phyloP scores from a whole-genome alignment of 1,139 yeast species.

The Scheffersomyces illinoinensis region DNA sequence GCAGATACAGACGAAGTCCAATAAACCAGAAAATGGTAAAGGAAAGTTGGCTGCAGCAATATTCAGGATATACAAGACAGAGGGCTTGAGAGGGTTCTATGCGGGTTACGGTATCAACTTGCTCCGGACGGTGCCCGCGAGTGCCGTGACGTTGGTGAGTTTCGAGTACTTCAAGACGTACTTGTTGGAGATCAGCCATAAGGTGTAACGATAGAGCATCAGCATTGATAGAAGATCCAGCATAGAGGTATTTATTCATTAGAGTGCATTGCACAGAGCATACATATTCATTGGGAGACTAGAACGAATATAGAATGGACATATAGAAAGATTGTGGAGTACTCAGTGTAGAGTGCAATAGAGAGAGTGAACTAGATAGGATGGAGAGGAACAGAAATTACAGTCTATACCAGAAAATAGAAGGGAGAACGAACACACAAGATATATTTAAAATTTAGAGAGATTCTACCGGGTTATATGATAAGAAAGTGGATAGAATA shows the following conservation, averaged over 20 bases:
- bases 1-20: conserved; percentile 53
- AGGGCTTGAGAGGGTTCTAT: conserved; percentile 83
- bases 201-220: conserved; percentile 3
- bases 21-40: conserved; percentile 9
- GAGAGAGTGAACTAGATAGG: not conserved
- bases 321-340: not conserved
- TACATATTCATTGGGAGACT: not conserved
- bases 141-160: conserved; percentile 91
- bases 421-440: no score
- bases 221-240: no score
- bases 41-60: conserved; percentile 26
- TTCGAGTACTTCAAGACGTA: conserved; percentile 81
- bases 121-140: conserved; percentile 90
- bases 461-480: no score
- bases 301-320: not conserved
- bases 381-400: not conserved
- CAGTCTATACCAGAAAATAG: no score
- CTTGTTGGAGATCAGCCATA: conserved; percentile 43
- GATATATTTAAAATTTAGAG: no score
- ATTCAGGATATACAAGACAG: conserved; percentile 57
- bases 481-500: no score
- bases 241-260: not conserved
- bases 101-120: conserved; percentile 87
- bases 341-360: not conserved
- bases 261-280: not conserved